Percentiles rank a stretch among this genome's conserved stretches.
phyloP scores from a whole-genome alignment of 2,329 filamentous ascomycete species.

The Colletotrichum spaethianum region DNA sequence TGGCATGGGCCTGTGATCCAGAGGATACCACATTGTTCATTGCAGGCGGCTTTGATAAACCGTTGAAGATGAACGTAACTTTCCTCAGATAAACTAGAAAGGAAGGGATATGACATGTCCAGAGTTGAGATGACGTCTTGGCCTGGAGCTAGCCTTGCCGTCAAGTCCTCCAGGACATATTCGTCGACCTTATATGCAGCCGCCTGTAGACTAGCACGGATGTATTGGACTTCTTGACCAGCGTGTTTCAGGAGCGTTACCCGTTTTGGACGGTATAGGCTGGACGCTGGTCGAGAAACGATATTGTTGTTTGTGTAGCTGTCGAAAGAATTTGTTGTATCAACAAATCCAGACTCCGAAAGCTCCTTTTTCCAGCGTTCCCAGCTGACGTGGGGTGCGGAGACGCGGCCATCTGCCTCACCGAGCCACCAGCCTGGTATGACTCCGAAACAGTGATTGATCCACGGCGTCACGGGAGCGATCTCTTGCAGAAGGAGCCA shows the following conservation, averaged over 20 bases:
- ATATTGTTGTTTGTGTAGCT: constrained; percentile 31
- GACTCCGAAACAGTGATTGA: constrained; percentile 49
- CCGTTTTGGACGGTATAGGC: neutral
- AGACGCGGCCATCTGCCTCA: constrained; percentile 45
- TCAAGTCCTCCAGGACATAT: constrained; percentile 4
- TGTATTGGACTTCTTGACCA: neutral
- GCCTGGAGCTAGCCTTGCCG: constrained; percentile 25
- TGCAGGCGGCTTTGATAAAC: constrained; percentile 10
- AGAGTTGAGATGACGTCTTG: constrained; percentile 43
- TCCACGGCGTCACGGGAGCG: constrained; percentile 42
- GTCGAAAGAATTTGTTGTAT: constrained; percentile 23
- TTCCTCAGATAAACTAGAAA: constrained; percentile 5
- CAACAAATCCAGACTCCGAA: constrained; percentile 45
- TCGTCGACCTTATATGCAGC: constrained; percentile 15
- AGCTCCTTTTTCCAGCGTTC: constrained; percentile 48
- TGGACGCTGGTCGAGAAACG: constrained; percentile 1
- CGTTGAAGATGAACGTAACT: constrained; percentile 38
- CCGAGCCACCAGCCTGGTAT: constrained; percentile 55
- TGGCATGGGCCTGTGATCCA: constrained; percentile 33
- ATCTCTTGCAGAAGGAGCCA: constrained; percentile 48
- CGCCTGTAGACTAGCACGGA: neutral
- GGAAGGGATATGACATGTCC: neutral
- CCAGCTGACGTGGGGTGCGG: constrained; percentile 46
- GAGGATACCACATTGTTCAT: constrained; percentile 8
- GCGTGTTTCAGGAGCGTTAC: neutral